These are phyloP conservation scores for Xanthoceras sorbifolium DNA, from an alignment of 345 rosid species.

Conservation along the genomic window DNA sequence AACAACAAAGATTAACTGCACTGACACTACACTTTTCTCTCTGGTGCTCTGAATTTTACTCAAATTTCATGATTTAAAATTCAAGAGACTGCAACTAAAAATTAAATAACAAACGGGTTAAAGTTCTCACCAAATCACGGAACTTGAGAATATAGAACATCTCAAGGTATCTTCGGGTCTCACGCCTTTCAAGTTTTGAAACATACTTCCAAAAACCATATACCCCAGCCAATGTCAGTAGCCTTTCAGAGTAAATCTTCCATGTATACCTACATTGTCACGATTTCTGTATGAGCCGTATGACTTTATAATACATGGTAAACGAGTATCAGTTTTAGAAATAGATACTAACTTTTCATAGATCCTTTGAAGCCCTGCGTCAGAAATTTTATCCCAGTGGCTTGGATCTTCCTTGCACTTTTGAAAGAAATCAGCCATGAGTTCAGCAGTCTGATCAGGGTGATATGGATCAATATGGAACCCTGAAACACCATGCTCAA, in stretches of 20 bases:
- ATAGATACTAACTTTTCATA: slow-evolving; percentile 57
- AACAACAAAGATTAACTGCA: background rate
- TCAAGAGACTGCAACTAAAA: background rate
- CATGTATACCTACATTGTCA: slow-evolving; percentile 75
- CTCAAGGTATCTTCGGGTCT: slow-evolving; percentile 90
- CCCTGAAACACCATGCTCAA: slow-evolving; percentile 79
- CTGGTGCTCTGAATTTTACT: background rate
- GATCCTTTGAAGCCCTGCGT: slow-evolving; percentile 75
- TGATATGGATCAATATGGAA: slow-evolving; percentile 97
- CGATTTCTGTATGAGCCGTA: slow-evolving; percentile 25
- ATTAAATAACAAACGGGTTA: background rate
- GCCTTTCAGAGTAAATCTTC: slow-evolving; percentile 91
- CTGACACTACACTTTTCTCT: background rate
- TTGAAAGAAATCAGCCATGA: slow-evolving; percentile 68
- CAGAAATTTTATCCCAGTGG: slow-evolving; percentile 84
- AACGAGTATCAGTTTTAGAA: background rate
- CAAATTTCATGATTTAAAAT: background rate
- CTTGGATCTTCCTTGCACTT: slow-evolving; percentile 69
- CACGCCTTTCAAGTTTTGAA: slow-evolving; percentile 90
- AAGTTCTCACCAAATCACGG: slow-evolving; percentile 71
- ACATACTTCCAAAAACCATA: slow-evolving; percentile 95
- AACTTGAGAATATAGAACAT: slow-evolving; percentile 98
- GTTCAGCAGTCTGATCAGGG: slow-evolving; percentile 68
- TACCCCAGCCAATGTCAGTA: slow-evolving; percentile 93
- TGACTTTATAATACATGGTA: background rate